Percentiles rank a stretch among this genome's conserved stretches.
phyloP scores from a whole-genome alignment of 148 eudicot genomes.

The Rheum nobile region DNA sequence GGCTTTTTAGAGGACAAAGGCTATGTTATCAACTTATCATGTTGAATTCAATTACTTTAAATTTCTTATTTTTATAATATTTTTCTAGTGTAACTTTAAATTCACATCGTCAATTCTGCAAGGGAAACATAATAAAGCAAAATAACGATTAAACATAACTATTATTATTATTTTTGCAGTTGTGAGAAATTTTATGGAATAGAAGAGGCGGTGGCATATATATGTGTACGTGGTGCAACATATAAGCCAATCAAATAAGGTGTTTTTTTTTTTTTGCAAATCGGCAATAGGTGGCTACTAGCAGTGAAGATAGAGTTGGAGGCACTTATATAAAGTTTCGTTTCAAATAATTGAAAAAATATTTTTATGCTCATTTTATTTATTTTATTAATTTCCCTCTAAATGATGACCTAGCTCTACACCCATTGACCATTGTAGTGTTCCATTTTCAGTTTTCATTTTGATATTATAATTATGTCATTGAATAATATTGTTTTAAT shows the following conservation, averaged over 20 bases:
- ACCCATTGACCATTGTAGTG: not conserved
- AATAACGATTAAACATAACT: not conserved
- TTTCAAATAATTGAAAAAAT: not conserved
- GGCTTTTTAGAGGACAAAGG: not conserved
- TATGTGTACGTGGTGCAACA: not conserved
- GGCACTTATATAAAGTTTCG: not conserved
- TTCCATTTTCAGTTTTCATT: not conserved
- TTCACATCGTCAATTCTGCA: not conserved
- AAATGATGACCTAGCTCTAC: not conserved
- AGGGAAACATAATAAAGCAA: not conserved
- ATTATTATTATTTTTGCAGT: not conserved
- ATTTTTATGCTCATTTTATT: not conserved
- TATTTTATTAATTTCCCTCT: not conserved
- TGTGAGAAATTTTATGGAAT: not conserved
- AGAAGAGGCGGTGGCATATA: not conserved
- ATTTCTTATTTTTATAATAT: not conserved
- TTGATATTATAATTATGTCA: not conserved
- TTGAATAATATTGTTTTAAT: not conserved
- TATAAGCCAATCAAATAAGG: not conserved
- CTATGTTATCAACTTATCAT: not conserved
- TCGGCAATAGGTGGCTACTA: constrained; percentile 3
- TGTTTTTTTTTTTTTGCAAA: not conserved
- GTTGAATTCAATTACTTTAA: not conserved
- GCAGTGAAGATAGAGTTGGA: not conserved
- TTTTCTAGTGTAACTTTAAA: not conserved